These are phyloP conservation scores for Ricinus communis DNA, from an alignment of 345 rosid species.

Conservation along the genomic window DNA sequence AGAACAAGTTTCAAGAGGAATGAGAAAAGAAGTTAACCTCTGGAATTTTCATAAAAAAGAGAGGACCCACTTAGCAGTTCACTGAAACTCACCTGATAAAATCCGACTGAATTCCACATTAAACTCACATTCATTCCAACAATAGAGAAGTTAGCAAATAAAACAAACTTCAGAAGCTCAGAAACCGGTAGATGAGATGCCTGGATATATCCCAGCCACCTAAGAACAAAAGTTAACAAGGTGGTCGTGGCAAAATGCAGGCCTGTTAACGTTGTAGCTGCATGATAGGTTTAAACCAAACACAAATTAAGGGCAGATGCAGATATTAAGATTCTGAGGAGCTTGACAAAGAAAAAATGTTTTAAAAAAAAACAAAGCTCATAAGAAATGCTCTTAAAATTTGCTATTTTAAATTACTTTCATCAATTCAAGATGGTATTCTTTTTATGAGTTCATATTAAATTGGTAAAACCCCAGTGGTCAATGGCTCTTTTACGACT, in stretches of 20 bases:
- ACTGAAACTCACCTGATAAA: slow-evolving; percentile 72
- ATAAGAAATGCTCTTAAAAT: neutral
- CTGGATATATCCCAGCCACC: slow-evolving; percentile 88
- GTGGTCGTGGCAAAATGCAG: slow-evolving; percentile 97
- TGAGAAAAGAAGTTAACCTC: neutral
- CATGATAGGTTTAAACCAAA: slow-evolving; percentile 25
- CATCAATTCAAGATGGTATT: neutral
- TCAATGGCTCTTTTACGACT: neutral
- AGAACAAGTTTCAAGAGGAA: slow-evolving; percentile 18
- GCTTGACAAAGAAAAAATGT: neutral
- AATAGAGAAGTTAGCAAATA: slow-evolving; percentile 94
- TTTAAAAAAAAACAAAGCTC: neutral
- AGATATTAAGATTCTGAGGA: neutral
- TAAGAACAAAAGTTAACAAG: slow-evolving; percentile 61
- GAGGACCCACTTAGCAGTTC: neutral
- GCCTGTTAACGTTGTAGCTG: slow-evolving; percentile 99
- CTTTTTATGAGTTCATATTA: neutral
- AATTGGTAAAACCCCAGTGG: neutral
- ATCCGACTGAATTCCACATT: slow-evolving; percentile 99
- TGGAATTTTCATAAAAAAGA: slow-evolving; percentile 7
- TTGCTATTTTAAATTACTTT: neutral
- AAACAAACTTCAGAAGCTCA: slow-evolving; percentile 78
- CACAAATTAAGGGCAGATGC: slow-evolving; percentile 21
- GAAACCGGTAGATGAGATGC: slow-evolving; percentile 69
- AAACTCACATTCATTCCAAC: slow-evolving; percentile 99